These are phyloP conservation scores for Chalciporus sphaerocephalus DNA, from an alignment of 768 basidiomycete genomes.

Conservation along the genomic window DNA sequence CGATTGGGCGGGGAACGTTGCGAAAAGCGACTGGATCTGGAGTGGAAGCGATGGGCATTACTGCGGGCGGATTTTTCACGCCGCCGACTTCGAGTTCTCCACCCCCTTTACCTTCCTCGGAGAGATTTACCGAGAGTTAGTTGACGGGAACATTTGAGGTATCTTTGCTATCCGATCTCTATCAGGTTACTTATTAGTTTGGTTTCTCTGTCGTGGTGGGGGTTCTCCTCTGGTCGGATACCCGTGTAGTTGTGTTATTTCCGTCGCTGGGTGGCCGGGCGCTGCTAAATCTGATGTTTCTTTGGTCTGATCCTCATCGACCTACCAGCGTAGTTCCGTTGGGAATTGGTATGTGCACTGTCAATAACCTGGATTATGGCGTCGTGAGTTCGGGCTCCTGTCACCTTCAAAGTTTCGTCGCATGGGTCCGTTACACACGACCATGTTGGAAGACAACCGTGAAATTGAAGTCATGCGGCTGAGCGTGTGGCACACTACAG, in stretches of 20 bases:
- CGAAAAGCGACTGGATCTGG: conserved; percentile 64
- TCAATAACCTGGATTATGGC: no score
- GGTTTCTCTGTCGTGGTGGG: neutral
- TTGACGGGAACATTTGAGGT: neutral
- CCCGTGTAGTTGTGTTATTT: neutral
- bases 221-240: neutral
- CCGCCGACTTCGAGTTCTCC: conserved; percentile 43
- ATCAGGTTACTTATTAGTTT: neutral
- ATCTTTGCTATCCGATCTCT: conserved; percentile 1
- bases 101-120: conserved; percentile 24
- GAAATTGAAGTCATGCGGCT: no score
- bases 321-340: no score
- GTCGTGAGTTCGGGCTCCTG: no score
- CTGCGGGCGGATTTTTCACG: conserved; percentile 74
- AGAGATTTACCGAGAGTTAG: conserved; percentile 2
- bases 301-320: no score
- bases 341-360: no score
- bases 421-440: no score
- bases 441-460: no score
- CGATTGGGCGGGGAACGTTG: conserved; percentile 58
- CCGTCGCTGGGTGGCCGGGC: neutral
- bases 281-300: neutral
- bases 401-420: no score
- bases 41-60: conserved; percentile 72
- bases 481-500: no score